Base-by-base conservation (phyloP, 176 grass and related monocot species). In the Canna indica region DNA sequence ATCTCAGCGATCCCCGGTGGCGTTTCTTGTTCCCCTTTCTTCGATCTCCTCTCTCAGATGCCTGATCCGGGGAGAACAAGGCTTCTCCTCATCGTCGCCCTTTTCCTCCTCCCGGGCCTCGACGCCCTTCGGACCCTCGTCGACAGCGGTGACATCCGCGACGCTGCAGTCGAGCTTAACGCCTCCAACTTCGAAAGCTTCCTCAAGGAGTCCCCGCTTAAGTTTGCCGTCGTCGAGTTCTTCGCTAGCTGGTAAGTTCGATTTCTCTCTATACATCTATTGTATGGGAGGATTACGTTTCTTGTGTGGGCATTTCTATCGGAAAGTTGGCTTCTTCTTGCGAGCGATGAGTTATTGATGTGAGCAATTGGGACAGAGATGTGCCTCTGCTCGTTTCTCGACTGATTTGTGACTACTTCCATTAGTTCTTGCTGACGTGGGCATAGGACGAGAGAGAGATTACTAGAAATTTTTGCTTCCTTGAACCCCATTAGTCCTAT, bases 221-320 rank as follows among this genome's bases (percentile, higher is more conserved):
- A 78, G 57, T 92, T 87, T 35, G 89, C 94, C 64, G 85, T 93
- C 75, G 94, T 99, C 77, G 94, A 99, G 86, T 99, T 99, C 94
- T 99, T 93, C 82, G 94, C 94, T 44, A 75, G 90, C 84, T 99
- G 89, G 94, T 99, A 70, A 27, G 47, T 11, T 67, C 30, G 18
- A 71, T 73, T n/a, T 14, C 5, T 63, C 68, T 41, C n/a, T 73
- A 14, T 77, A n/a, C n/a, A 59, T 32, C 24, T 71, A 22, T 25
- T 39, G 64, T 59, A 8, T 59, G 26, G 38, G 32, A 27, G n/a
- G 59, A 35, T 70, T 71, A 18, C 9, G 38, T 52, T 57, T 29
- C 68, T 74, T 47, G 74, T 25, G 14, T 2, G 47, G 45, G 15
- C 5, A 9, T 4, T 64, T 16, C 26, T 34, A 5, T 69, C 22